Percentiles rank a stretch among this genome's conserved stretches.
Evolutionary conservation across 257 asterid species (phyloP).

Genomic region (Plantago ovata): DNA sequence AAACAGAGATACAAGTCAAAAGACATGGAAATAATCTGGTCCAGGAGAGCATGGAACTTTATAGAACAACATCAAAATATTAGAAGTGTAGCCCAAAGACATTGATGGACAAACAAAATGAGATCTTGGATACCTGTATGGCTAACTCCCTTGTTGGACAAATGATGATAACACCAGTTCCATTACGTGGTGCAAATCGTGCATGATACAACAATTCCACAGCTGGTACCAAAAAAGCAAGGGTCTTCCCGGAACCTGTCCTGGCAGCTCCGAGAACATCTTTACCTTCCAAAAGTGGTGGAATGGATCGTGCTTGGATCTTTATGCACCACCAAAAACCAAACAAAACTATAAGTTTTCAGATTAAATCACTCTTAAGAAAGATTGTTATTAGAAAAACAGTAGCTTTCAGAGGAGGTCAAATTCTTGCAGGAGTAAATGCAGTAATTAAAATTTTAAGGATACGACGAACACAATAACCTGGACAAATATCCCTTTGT

Average conservation of each 20-base stretch:
- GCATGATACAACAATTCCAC: slow-evolving; percentile 62
- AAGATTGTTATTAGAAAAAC: neutral
- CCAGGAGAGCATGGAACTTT: no score
- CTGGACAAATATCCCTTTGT: neutral
- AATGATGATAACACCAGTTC: slow-evolving; percentile 83
- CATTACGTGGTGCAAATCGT: slow-evolving; percentile 68
- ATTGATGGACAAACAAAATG: slow-evolving; percentile 3
- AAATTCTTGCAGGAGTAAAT: neutral
- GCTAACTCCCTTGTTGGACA: slow-evolving; percentile 99
- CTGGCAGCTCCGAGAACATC: slow-evolving; percentile 99
- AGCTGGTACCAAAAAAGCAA: slow-evolving; percentile 86
- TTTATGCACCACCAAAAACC: slow-evolving; percentile 26
- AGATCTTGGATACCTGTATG: slow-evolving; percentile 50
- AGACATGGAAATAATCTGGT: no score
- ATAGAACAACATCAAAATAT: no score
- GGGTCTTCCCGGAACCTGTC: slow-evolving; percentile 98
- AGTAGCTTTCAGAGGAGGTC: neutral
- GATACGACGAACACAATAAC: neutral
- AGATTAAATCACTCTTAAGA: no score
- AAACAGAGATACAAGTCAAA: no score
- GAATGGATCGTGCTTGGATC: slow-evolving; percentile 94
- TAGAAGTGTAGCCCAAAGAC: neutral
- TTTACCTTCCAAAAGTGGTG: slow-evolving; percentile 79
- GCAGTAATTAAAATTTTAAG: neutral
- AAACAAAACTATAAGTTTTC: slow-evolving; percentile 1